A percentile compares a stretch with the other conserved stretches of the same genome.
phyloP scores from a whole-genome alignment of 2,329 filamentous ascomycete species.

The Spiromastix sp. region DNA sequence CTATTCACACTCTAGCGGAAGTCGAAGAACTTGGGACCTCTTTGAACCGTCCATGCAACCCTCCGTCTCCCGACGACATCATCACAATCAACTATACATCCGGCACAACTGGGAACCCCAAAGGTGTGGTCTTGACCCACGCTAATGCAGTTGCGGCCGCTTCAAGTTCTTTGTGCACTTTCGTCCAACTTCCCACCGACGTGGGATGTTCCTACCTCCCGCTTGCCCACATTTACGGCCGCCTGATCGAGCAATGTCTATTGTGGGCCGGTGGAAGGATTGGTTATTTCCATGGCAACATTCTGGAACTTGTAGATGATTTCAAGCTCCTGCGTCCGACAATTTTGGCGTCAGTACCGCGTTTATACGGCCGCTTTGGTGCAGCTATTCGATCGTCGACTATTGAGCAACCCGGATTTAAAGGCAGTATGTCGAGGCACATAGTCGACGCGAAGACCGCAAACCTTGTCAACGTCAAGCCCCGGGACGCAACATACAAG shows the following conservation, averaged over 20 bases:
- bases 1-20: conserved; percentile 67
- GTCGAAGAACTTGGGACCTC: conserved; percentile 72
- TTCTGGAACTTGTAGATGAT: conserved; percentile 78
- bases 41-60: conserved; percentile 58
- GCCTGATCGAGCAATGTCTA: conserved; percentile 66
- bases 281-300: conserved; percentile 91
- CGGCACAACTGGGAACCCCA: conserved; percentile 53
- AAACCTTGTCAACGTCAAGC: conserved; percentile 57
- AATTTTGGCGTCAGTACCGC: conserved; percentile 76
- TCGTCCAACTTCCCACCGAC: conserved; percentile 47
- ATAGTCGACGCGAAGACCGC: conserved; percentile 72
- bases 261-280: conserved; percentile 64
- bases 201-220: conserved; percentile 79
- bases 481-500: conserved; percentile 58
- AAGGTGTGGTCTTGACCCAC: conserved; percentile 65
- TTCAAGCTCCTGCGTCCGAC: conserved; percentile 78
- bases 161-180: conserved; percentile 47
- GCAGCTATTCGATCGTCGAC: conserved; percentile 71
- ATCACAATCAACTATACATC: conserved; percentile 65
- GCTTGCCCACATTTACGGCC: conserved; percentile 86
- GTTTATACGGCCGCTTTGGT: conserved; percentile 84
- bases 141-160: conserved; percentile 66
- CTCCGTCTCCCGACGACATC: conserved; percentile 63
- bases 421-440: conserved; percentile 69
- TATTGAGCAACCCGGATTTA: conserved; percentile 66